Evolutionary conservation across 805 yeast species (phyloP).

Genomic region (Candida ulmi): DNA sequence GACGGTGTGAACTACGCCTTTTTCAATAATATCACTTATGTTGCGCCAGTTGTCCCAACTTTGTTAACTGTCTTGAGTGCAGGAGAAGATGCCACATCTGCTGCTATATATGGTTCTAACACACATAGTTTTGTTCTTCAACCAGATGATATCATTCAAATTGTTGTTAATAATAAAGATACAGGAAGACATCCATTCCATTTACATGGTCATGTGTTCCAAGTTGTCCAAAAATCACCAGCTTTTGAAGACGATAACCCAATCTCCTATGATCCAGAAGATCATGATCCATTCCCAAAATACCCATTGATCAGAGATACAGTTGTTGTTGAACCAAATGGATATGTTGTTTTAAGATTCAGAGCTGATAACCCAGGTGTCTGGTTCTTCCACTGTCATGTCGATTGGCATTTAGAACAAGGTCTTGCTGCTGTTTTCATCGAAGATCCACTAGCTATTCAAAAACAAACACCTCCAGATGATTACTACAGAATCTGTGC

Average conservation of each 20-base stretch:
- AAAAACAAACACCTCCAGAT: constrained; percentile 35
- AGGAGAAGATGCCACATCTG: constrained; percentile 50
- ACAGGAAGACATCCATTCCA: constrained; percentile 75
- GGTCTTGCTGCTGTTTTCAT: constrained; percentile 69
- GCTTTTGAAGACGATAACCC: constrained; percentile 48
- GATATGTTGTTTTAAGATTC: constrained; percentile 65
- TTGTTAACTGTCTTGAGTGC: constrained; percentile 56
- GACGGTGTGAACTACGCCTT: constrained; percentile 76
- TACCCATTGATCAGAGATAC: constrained; percentile 69
- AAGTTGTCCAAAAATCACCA: constrained; percentile 47
- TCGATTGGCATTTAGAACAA: constrained; percentile 81
- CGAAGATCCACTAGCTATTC: constrained; percentile 59
- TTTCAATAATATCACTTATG: constrained; percentile 62
- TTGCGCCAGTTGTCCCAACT: constrained; percentile 67
- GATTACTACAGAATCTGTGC: constrained; percentile 48
- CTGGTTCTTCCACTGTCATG: constrained; percentile 92
- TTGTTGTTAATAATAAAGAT: constrained; percentile 72
- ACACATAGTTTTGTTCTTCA: constrained; percentile 59
- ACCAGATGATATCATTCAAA: constrained; percentile 58
- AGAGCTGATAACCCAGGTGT: constrained; percentile 86
- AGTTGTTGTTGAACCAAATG: constrained; percentile 58
- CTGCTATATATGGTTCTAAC: constrained; percentile 68
- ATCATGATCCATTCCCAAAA: constrained; percentile 43
- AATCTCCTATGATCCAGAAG: constrained; percentile 46
- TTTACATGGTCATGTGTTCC: constrained; percentile 69